phyloP scores from a whole-genome alignment of 1,139 yeast species.

The Diutina neorugosa region DNA sequence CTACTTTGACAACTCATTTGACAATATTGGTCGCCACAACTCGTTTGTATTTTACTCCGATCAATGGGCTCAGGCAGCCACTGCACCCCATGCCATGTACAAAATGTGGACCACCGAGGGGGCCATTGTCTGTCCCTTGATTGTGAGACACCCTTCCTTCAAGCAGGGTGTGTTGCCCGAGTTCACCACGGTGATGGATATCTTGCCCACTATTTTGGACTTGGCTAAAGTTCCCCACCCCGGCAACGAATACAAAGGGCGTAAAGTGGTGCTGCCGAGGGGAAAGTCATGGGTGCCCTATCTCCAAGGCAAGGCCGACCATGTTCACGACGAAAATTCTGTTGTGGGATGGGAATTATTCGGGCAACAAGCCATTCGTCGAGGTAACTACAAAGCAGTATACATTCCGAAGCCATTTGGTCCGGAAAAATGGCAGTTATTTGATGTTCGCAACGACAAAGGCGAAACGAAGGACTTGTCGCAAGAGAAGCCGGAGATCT shows the following conservation, averaged over 20 bases:
- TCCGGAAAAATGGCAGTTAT: conserved; percentile 38
- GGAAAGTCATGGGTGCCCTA: conserved; percentile 31
- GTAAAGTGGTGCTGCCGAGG: conserved; percentile 25
- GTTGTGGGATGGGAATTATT: conserved; percentile 50
- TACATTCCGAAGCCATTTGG: conserved; percentile 39
- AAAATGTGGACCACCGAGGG: conserved; percentile 24
- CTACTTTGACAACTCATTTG: conserved; percentile 30
- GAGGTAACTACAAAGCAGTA: conserved; percentile 37
- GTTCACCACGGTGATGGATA: conserved; percentile 48
- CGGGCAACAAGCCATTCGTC: conserved; percentile 43
- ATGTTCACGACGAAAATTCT: conserved; percentile 30
- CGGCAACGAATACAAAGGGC: conserved; percentile 22
- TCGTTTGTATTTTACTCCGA: conserved; percentile 44
- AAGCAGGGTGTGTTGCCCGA: conserved; percentile 19
- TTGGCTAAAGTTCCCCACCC: conserved; percentile 35
- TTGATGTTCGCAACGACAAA: conserved; percentile 28
- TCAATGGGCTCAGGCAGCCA: conserved; percentile 55
- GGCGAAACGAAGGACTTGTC: conserved; percentile 37
- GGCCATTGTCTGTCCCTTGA: conserved; percentile 42
- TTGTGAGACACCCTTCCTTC: conserved; percentile 27
- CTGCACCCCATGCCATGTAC: conserved; percentile 6
- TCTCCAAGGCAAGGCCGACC: conserved; percentile 14
- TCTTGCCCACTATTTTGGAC: conserved; percentile 40
- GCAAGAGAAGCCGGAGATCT: conserved; percentile 16
- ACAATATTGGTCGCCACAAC: conserved; percentile 35